Conservation (phyloP, 495 filamentous ascomycete genomes). For the Sabuloglossum arenarium region DNA sequence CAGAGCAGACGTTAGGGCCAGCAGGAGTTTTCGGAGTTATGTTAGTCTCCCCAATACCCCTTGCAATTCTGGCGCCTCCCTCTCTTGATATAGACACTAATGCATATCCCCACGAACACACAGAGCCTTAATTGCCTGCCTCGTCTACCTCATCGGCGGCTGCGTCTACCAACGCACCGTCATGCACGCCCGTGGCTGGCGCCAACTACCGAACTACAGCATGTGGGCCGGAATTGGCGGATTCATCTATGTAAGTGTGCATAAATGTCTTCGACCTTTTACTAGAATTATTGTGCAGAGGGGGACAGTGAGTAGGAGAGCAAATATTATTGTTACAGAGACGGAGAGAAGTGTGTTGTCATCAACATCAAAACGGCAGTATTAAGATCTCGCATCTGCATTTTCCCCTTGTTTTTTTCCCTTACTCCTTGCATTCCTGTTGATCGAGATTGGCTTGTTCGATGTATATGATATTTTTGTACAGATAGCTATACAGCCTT, state of each 20-base stretch:
- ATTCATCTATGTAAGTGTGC: conserved; percentile 55
- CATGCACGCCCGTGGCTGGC: conserved; percentile 86
- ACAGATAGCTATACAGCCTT: too few species aligned
- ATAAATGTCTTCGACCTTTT: too few species aligned
- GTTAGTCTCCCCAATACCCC: conserved; percentile 21
- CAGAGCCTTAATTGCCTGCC: conserved; percentile 46
- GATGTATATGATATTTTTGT: too few species aligned
- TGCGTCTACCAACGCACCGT: conserved; percentile 92
- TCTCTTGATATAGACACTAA: neutral
- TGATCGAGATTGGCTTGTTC: too few species aligned
- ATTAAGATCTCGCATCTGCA: too few species aligned
- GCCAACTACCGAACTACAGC: conserved; percentile 83
- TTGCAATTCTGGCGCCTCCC: neutral
- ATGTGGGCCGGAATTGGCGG: conserved; percentile 78
- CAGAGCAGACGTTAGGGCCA: conserved; percentile 48
- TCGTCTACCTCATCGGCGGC: conserved; percentile 81
- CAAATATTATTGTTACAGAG: too few species aligned
- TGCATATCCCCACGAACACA: neutral
- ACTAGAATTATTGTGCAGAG: too few species aligned
- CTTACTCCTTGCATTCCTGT: too few species aligned
- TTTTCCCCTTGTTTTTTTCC: too few species aligned
- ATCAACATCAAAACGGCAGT: too few species aligned
- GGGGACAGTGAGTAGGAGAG: too few species aligned
- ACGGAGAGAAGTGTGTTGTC: too few species aligned
- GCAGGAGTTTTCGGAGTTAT: conserved; percentile 87